Percentiles rank a stretch among this genome's conserved stretches.
Evolutionary conservation across 2,329 filamentous ascomycete species (phyloP).

Genomic region (Neofusicoccum laricinum): DNA sequence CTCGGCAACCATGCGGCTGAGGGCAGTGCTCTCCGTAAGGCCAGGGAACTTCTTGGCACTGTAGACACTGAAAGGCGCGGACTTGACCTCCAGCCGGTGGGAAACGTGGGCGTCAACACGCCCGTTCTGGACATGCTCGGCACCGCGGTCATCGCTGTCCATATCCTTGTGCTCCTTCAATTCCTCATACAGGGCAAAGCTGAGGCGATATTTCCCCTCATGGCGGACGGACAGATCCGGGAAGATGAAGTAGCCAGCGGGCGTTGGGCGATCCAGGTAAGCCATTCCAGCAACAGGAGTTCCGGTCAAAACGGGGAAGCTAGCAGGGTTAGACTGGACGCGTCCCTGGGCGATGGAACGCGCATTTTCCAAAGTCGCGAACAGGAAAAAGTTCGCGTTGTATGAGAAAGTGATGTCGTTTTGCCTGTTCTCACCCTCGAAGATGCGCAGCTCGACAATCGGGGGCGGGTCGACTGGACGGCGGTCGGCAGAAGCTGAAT

Average conservation of each 20-base stretch:
- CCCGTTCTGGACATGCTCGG: conserved; percentile 33
- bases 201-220: conserved; percentile 87
- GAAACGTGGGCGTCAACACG: conserved; percentile 59
- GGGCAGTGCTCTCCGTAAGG: conserved; percentile 78
- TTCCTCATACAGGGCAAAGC: conserved; percentile 91
- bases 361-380: conserved; percentile 64
- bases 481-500: conserved; percentile 74
- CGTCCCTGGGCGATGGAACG: conserved; percentile 66
- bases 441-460: conserved; percentile 86
- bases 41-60: conserved; percentile 99
- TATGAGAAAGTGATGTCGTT: conserved; percentile 77
- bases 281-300: conserved; percentile 95
- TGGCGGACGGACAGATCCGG: conserved; percentile 94
- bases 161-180: conserved; percentile 81
- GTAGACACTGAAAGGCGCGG: conserved; percentile 80
- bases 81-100: conserved; percentile 87
- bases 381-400: conserved; percentile 97
- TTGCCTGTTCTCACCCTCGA: conserved; percentile 59
- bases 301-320: conserved; percentile 83
- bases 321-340: conserved; percentile 62
- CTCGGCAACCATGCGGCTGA: conserved; percentile 90
- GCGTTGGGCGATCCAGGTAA: conserved; percentile 80
- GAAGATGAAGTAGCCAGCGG: conserved; percentile 92
- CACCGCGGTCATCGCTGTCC: conserved; percentile 51
- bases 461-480: conserved; percentile 92